Conservation (phyloP, 1,139 yeast species). For the Wickerhamiella pararugosa region DNA sequence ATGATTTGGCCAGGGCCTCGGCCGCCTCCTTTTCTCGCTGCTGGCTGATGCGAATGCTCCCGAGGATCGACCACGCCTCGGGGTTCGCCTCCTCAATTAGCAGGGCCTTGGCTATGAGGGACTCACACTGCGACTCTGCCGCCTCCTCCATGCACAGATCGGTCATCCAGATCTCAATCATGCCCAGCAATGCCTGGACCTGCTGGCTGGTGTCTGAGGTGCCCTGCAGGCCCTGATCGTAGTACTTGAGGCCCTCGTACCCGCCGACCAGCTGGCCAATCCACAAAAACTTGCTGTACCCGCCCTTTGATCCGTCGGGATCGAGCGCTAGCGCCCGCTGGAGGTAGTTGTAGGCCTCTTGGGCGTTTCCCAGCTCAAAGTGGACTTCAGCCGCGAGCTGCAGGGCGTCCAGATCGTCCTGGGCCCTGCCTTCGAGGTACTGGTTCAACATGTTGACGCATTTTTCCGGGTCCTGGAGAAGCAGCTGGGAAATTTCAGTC, state of each 20-base stretch:
- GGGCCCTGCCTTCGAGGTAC: slow-evolving; percentile 15
- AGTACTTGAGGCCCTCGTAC: slow-evolving; percentile 48
- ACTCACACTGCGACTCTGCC: slow-evolving; percentile 73
- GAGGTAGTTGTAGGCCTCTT: slow-evolving; percentile 55
- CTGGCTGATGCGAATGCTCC: slow-evolving; percentile 85
- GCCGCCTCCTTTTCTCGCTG: slow-evolving; percentile 60
- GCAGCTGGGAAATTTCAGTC: slow-evolving; percentile 7
- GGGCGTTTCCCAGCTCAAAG: slow-evolving; percentile 65
- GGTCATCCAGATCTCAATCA: slow-evolving; percentile 98
- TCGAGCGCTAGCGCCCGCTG: slow-evolving; percentile 54
- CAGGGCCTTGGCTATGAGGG: slow-evolving; percentile 50
- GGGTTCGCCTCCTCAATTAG: slow-evolving; percentile 44
- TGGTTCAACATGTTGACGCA: slow-evolving; percentile 12
- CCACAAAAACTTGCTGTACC: slow-evolving; percentile 67
- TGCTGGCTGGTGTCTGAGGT: slow-evolving; percentile 28
- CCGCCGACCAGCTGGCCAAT: slow-evolving; percentile 89
- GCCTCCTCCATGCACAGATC: slow-evolving; percentile 89
- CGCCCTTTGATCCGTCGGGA: slow-evolving; percentile 46
- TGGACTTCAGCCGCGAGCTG: slow-evolving; percentile 59
- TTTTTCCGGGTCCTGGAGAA: slow-evolving; percentile 17
- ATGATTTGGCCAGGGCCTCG: slow-evolving; percentile 51
- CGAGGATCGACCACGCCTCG: slow-evolving; percentile 68
- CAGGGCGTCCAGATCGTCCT: slow-evolving; percentile 25
- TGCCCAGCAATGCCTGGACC: slow-evolving; percentile 66
- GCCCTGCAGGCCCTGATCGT: slow-evolving; percentile 47